A percentile compares a stretch with the other conserved stretches of the same genome.
phyloP scores from a whole-genome alignment of 345 rosid genomes.

The Erysimum cheiranthoides region DNA sequence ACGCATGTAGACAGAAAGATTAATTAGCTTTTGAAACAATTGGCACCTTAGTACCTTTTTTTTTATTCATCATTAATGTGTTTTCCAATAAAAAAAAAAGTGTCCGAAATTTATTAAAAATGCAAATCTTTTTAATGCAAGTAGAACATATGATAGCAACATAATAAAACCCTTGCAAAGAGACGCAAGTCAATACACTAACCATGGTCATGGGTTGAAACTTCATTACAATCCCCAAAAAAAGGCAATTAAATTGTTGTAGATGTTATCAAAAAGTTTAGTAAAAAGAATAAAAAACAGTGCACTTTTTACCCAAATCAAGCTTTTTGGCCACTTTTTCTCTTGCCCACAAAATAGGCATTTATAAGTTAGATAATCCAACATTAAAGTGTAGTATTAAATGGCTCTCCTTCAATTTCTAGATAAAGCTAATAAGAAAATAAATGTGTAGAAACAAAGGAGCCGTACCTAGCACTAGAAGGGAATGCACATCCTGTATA shows the following conservation, averaged over 20 bases:
- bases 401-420: conserved; percentile 2
- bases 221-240: conserved; percentile 8
- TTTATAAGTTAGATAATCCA: conserved; percentile 15
- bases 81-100: not conserved
- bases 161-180: not conserved
- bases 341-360: conserved; percentile 11
- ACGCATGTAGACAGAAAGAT: too few relatives aligned
- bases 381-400: conserved; percentile 9
- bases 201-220: conserved; percentile 8
- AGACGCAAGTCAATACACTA: conserved; percentile 12
- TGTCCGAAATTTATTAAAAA: not conserved
- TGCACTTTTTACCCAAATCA: conserved; percentile 23
- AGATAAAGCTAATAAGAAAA: not conserved
- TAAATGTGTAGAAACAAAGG: conserved; percentile 14
- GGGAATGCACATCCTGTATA: conserved; percentile 51
- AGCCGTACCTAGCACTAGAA: conserved; percentile 48
- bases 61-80: not conserved
- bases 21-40: not conserved
- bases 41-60: not conserved
- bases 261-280: conserved; percentile 15
- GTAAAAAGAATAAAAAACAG: not conserved
- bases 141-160: conserved; percentile 13
- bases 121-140: not conserved
- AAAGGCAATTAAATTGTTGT: conserved; percentile 14
- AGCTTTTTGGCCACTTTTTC: conserved; percentile 6